A percentile compares a stretch with the other conserved stretches of the same genome.
Conservation (phyloP, 495 filamentous ascomycete genomes). For the Podospora appendiculata region DNA sequence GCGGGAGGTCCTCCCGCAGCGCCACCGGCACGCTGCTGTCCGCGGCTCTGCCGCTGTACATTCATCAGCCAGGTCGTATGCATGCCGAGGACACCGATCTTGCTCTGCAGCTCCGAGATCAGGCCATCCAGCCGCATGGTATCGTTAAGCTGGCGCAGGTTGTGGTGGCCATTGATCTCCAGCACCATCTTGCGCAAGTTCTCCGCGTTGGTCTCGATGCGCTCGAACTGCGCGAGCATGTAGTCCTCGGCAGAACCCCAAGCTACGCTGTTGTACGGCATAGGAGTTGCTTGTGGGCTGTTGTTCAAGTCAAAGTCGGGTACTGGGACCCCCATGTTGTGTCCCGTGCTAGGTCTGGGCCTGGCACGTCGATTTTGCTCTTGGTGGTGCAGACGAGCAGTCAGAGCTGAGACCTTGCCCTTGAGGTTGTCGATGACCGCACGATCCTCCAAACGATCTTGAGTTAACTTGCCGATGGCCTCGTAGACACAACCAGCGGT, state of each 20-base stretch:
- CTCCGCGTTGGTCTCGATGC: slow-evolving; percentile 38
- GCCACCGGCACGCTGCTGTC: slow-evolving; percentile 3
- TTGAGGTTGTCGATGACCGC: slow-evolving; percentile 19
- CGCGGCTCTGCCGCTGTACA: slow-evolving; percentile 16
- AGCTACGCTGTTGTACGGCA: slow-evolving; percentile 3
- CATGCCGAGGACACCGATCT: slow-evolving; percentile 43
- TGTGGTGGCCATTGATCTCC: slow-evolving; percentile 41
- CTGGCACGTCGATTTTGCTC: background rate
- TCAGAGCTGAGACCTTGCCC: slow-evolving; percentile 6
- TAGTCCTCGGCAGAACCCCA: slow-evolving; percentile 20
- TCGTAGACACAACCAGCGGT: slow-evolving; percentile 17
- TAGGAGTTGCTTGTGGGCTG: slow-evolving; percentile 3
- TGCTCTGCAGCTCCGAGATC: slow-evolving; percentile 43
- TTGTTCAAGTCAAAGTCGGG: background rate
- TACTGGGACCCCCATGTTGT: background rate
- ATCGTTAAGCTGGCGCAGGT: slow-evolving; percentile 41
- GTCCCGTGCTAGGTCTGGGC: background rate
- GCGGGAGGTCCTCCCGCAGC: background rate
- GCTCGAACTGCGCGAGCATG: slow-evolving; percentile 40
- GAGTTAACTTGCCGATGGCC: slow-evolving; percentile 14
- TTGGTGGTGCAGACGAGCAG: slow-evolving; percentile 1
- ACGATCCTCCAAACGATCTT: slow-evolving; percentile 16
- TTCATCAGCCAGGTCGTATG: slow-evolving; percentile 50
- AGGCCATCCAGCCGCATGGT: slow-evolving; percentile 43
- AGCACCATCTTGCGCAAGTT: slow-evolving; percentile 33